Base-by-base conservation (phyloP, 2,329 filamentous ascomycete species). In the Sordariomycetes sp. region DNA sequence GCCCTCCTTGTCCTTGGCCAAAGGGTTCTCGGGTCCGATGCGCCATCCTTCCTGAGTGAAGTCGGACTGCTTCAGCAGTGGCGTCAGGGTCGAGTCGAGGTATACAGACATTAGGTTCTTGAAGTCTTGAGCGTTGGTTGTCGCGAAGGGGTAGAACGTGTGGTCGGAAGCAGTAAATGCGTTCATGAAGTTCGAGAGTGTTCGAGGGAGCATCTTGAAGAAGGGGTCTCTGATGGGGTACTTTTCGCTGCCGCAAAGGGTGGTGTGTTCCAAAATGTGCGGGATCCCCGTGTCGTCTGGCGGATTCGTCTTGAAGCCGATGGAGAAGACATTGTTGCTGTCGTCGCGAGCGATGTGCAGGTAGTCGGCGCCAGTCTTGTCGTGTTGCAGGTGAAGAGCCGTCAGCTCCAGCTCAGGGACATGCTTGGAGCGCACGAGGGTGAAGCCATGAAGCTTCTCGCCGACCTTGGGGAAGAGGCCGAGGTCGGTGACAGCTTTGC, bases 141-240 rank as follows among this genome's bases (percentile, higher is more conserved):
- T 98, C 37, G 92, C 88, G 58, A 98, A 98, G 3, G 92, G 92
- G 53, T 98, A 98, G 46, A 86, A 94, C 9, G 92, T 98, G 57
- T 98, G 88, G 51, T 96, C 90, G 16, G 87, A 83, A 18, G 88
- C 87, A 27, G 92, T 98, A 55, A 96, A 94, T 40, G 92, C 92
- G 58, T 98, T 98, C 92, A 98, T 98, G 54, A 95, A 98, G 61
- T 96, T 98, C 43, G 92, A 95, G n/a, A 98, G 72, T 5, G 92
- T 95, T 47, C 92, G 79, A 16, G 92, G 92, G 18, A 98, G 74
- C 92, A 98, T 98, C 72, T 96, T 98, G 70, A 98, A 98, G 69
- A 98, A 98, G 0, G 92, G 92, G 52, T 98, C 92, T 41, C 92
- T 86, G 38, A 98, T 90, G n/a, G 92, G 92, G 27, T 63, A 94